Conservation (phyloP, 306 rosid genomes). For the Rosa chinensis region DNA sequence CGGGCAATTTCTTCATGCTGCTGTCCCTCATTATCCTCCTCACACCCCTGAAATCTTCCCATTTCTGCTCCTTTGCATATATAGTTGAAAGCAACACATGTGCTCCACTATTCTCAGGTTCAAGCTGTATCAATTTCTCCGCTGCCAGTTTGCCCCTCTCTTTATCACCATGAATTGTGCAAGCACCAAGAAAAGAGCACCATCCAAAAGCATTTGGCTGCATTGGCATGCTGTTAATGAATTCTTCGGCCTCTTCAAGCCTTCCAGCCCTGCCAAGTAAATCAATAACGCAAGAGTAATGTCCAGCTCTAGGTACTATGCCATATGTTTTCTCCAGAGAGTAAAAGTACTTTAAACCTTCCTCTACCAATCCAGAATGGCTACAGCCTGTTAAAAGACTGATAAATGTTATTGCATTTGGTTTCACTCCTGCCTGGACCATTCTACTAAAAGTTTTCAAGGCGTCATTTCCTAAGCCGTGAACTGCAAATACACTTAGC, state of each 20-base stretch:
- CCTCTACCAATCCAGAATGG: too few relatives aligned
- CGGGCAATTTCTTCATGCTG: slow-evolving; percentile 47
- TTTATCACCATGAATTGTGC: slow-evolving; percentile 45
- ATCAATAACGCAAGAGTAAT: slow-evolving; percentile 51
- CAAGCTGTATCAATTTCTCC: slow-evolving; percentile 46
- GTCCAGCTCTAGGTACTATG: slow-evolving; percentile 49
- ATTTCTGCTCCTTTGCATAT: slow-evolving; percentile 44
- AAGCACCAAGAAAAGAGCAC: slow-evolving; percentile 59
- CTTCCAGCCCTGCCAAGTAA: slow-evolving; percentile 54
- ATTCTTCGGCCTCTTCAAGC: slow-evolving; percentile 49
- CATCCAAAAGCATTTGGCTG: slow-evolving; percentile 27
- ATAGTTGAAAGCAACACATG: slow-evolving; percentile 52
- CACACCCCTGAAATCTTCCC: slow-evolving; percentile 54
- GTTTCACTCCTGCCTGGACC: slow-evolving; percentile 40
- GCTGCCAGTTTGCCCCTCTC: slow-evolving; percentile 56
- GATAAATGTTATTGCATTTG: slow-evolving; percentile 48
- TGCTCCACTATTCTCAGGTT: slow-evolving; percentile 53
- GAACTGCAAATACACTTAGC: slow-evolving; percentile 45
- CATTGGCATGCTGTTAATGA: slow-evolving; percentile 46
- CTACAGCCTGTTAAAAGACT: slow-evolving; percentile 50
- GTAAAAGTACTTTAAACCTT: slow-evolving; percentile 28
- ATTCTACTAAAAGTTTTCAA: slow-evolving; percentile 36
- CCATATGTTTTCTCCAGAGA: slow-evolving; percentile 49
- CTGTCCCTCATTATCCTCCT: slow-evolving; percentile 48
- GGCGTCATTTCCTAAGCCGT: slow-evolving; percentile 48